Evolutionary conservation across 106 monocot species (phyloP).

Genomic region (Hemerocallis citrina): DNA sequence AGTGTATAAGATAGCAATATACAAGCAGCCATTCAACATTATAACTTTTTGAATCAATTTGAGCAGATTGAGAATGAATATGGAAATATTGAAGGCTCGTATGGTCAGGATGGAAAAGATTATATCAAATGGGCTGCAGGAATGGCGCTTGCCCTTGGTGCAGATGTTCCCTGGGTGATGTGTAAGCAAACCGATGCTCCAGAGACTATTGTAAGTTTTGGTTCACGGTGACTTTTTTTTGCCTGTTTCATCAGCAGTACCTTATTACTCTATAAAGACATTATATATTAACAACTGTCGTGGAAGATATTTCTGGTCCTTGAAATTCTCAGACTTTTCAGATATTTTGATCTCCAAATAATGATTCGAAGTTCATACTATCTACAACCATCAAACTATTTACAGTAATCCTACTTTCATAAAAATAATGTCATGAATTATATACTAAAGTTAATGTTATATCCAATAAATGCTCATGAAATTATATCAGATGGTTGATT

Average conservation of each 20-base stretch:
- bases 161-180: constrained; percentile 95
- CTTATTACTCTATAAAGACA: not conserved
- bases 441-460: not conserved
- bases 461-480: not conserved
- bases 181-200: constrained; percentile 95
- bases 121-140: constrained; percentile 88
- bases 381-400: not conserved
- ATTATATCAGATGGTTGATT: not conserved
- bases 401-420: not conserved
- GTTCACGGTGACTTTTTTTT: not conserved
- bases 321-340: not conserved
- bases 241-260: not conserved
- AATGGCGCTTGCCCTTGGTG: constrained; percentile 72
- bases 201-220: constrained; percentile 59
- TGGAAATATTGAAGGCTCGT: constrained; percentile 74
- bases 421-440: not conserved
- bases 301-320: not conserved
- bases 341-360: not conserved
- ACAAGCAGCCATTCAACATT: not conserved
- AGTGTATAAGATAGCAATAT: not conserved
- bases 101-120: constrained; percentile 71
- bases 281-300: not conserved
- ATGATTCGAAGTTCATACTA: not conserved
- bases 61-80: constrained; percentile 99
- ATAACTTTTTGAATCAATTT: constrained; percentile 9